Evolutionary conservation across 306 rosid genomes (phyloP).

Genomic region (Begonia fuchsioides): DNA sequence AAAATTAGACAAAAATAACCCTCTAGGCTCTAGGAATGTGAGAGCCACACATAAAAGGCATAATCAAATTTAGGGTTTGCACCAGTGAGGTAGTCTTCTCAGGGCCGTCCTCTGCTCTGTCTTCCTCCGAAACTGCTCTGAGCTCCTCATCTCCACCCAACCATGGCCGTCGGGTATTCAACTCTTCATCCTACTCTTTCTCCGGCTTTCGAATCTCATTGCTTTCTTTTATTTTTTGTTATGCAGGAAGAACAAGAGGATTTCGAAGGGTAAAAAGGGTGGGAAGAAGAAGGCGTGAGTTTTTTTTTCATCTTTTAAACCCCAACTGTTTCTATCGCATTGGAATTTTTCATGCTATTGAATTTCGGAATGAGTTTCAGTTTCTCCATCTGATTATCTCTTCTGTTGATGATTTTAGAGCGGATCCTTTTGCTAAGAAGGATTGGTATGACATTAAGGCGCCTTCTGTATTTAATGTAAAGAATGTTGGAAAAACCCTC

Average conservation of each 20-base stretch:
- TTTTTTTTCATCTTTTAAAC: not conserved
- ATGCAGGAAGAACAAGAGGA: conserved; percentile 74
- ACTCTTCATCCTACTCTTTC: not conserved
- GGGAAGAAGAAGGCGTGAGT: conserved; percentile 90
- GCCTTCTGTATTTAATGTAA: conserved; percentile 52
- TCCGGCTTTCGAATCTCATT: not conserved
- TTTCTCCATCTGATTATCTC: not conserved
- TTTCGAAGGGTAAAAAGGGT: conserved; percentile 95
- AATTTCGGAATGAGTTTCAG: not conserved
- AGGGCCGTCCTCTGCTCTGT: not conserved
- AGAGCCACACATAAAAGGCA: not conserved
- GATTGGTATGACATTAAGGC: conserved; percentile 97
- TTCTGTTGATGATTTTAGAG: conserved; percentile 15
- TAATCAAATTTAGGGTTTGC: not conserved
- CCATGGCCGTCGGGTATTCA: conserved; percentile 56
- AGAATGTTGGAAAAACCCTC: conserved; percentile 78
- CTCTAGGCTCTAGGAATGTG: too few relatives aligned
- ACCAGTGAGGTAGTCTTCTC: not conserved
- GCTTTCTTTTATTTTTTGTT: not conserved
- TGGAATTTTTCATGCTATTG: not conserved
- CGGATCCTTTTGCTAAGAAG: conserved; percentile 91
- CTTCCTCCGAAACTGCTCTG: not conserved
- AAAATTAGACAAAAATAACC: too few relatives aligned
- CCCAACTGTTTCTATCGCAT: not conserved
- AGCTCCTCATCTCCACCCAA: conserved; percentile 4